phyloP scores from a whole-genome alignment of 495 filamentous ascomycete species.

The Tuber brumale region DNA sequence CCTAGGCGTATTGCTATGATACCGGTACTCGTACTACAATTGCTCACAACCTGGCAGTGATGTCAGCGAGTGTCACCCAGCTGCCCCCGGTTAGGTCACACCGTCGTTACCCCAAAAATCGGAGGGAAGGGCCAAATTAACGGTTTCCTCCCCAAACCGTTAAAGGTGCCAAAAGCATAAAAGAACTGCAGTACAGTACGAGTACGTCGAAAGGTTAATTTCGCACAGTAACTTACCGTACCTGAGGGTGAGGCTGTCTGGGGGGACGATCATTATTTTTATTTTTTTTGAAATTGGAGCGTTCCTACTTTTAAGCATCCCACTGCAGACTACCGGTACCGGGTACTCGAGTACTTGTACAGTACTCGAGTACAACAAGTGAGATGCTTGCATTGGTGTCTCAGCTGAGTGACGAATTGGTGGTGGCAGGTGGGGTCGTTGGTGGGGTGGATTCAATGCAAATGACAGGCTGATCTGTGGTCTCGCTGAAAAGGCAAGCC shows the following conservation, averaged over 20 bases:
- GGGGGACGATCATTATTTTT: too few relatives aligned
- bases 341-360: too few relatives aligned
- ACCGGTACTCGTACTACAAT: not conserved
- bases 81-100: not conserved
- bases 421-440: not conserved
- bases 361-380: not conserved
- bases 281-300: too few relatives aligned
- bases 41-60: not conserved
- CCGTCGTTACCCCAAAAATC: not conserved
- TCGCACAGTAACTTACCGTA: too few relatives aligned
- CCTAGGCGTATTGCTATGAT: not conserved
- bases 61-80: not conserved
- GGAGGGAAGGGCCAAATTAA: too few relatives aligned
- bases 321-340: too few relatives aligned
- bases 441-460: not conserved
- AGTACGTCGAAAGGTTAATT: not conserved
- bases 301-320: not conserved
- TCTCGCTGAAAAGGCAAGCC: not conserved
- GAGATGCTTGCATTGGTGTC: not conserved
- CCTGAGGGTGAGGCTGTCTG: not conserved
- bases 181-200: too few relatives aligned
- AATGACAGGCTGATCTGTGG: not conserved
- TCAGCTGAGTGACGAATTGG: not conserved
- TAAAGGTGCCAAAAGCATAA: not conserved
- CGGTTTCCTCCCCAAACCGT: too few relatives aligned